A percentile compares a stretch with the other conserved stretches of the same genome.
These are phyloP conservation scores for Pulveroboletus frians DNA, from an alignment of 768 basidiomycete species.

Conservation along the genomic window DNA sequence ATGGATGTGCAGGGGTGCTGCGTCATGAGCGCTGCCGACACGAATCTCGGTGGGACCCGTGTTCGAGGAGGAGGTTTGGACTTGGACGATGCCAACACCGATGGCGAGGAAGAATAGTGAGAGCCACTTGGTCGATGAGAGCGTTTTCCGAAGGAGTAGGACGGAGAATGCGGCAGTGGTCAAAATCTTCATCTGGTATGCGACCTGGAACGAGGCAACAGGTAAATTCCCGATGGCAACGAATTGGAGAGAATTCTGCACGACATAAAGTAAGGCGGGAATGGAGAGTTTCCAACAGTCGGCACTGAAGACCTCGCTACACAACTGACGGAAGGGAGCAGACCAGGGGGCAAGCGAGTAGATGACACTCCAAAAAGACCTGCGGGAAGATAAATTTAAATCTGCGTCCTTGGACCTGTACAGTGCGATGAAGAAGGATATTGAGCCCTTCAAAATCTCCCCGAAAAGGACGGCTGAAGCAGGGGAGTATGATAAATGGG, in stretches of 20 bases:
- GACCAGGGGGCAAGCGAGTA: constrained; percentile 42
- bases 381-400: constrained; percentile 37
- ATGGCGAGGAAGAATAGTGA: constrained; percentile 83
- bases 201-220: constrained; percentile 96
- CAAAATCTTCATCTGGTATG: constrained; percentile 98
- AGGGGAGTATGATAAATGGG: constrained; percentile 81
- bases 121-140: constrained; percentile 78
- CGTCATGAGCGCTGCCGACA: constrained; percentile 68
- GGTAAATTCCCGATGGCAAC: constrained; percentile 93
- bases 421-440: constrained; percentile 87
- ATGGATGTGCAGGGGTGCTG: constrained; percentile 52
- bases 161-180: constrained; percentile 95
- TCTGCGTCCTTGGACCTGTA: constrained; percentile 43
- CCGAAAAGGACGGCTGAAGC: constrained; percentile 92
- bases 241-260: constrained; percentile 97
- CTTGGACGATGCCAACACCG: constrained; percentile 93
- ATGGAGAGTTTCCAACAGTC: constrained; percentile 99
- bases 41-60: constrained; percentile 31
- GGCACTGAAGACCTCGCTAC: constrained; percentile 72
- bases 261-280: constrained; percentile 89
- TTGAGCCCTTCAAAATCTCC: constrained; percentile 88
- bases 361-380: constrained; percentile 35
- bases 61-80: constrained; percentile 57
- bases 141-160: constrained; percentile 67
- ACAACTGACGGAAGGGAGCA: constrained; percentile 50